These are phyloP conservation scores for Colletotrichum noveboracense DNA, from an alignment of 2,329 filamentous ascomycete genomes.

Conservation along the genomic window DNA sequence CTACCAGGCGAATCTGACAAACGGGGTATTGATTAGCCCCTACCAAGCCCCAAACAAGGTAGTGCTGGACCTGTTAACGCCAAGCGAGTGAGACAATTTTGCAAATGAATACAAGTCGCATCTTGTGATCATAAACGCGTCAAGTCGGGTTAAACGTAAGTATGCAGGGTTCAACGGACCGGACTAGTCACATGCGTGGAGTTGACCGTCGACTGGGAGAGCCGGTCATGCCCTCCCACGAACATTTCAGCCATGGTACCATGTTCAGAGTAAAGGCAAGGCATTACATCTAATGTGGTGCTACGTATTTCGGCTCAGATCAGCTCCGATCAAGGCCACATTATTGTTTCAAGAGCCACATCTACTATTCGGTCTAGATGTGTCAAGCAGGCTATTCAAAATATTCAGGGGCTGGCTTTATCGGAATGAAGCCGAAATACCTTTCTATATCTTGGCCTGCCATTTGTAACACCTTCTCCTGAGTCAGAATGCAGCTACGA, in stretches of 20 bases:
- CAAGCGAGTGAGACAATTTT: too few species aligned
- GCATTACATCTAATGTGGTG: too few species aligned
- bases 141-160: not conserved
- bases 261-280: too few species aligned
- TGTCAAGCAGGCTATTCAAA: not conserved
- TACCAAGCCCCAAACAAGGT: not conserved
- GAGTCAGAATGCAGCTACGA: not conserved
- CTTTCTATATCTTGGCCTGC: not conserved
- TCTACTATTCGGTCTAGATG: not conserved
- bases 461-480: fast-evolving
- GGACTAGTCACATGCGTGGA: not conserved
- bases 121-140: too few species aligned
- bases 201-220: not conserved
- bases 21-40: not conserved
- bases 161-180: not conserved
- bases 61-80: not conserved
- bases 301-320: too few species aligned
- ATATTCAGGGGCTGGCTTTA: not conserved
- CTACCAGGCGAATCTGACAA: not conserved
- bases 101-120: not conserved
- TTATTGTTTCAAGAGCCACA: not conserved
- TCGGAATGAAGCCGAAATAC: not conserved
- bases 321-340: not conserved
- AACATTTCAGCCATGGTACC: not conserved
- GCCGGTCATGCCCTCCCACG: not conserved